Conservation (phyloP, 2,329 filamentous ascomycete species). For the Neodidymelliopsis sp. region DNA sequence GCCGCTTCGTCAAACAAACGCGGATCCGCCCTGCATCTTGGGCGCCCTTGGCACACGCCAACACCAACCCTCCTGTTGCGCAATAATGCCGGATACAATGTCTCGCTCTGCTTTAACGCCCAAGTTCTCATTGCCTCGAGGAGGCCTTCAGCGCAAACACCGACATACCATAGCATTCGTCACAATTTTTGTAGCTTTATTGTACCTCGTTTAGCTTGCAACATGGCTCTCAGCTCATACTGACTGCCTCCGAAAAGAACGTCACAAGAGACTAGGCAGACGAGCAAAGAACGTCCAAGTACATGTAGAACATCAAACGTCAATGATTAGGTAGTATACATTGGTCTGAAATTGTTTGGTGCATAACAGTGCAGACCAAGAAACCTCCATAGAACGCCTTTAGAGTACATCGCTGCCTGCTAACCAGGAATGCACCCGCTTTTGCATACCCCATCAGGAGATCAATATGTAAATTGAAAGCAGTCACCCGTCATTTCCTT, state of each 20-base stretch:
- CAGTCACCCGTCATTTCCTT: constrained; percentile 11
- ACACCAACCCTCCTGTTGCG: no score
- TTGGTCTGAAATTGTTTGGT: constrained; percentile 23
- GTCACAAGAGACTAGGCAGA: constrained; percentile 6
- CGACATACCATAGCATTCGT: no score
- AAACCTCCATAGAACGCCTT: constrained; percentile 38
- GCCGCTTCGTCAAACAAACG: constrained; percentile 19
- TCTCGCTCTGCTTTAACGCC: no score
- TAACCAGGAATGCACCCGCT: constrained; percentile 25
- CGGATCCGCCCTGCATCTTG: constrained; percentile 14
- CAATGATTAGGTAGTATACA: constrained; percentile 41
- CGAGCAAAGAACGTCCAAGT: constrained; percentile 6
- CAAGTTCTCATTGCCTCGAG: no score
- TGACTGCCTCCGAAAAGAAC: no score
- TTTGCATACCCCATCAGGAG: constrained; percentile 35
- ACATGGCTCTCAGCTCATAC: no score
- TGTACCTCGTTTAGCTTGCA: no score
- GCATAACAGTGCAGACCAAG: constrained; percentile 26
- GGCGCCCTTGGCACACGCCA: constrained; percentile 12
- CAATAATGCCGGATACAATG: no score
- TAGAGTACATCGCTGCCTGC: constrained; percentile 38
- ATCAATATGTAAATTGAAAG: constrained; percentile 37
- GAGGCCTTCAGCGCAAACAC: no score
- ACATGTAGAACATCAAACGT: constrained; percentile 2
- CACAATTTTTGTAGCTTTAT: no score